These are phyloP conservation scores for Globisporangium nagaii DNA, from an alignment of 352 stramenopile genomes.

Conservation along the genomic window DNA sequence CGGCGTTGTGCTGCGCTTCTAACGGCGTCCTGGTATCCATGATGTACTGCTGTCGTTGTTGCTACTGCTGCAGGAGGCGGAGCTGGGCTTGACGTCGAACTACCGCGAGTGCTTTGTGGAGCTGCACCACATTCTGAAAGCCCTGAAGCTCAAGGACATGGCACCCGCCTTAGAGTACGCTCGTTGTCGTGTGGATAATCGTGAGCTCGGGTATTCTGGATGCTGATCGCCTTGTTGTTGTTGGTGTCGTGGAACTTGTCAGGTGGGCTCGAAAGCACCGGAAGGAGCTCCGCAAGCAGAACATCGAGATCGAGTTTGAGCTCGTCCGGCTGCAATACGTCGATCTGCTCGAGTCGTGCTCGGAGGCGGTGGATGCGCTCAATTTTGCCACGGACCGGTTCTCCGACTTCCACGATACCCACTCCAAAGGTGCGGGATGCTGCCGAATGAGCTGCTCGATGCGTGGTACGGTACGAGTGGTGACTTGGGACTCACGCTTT, in stretches of 20 bases:
- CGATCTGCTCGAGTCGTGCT: constrained; percentile 56
- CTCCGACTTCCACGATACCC: constrained; percentile 48
- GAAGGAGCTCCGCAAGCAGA: constrained; percentile 36
- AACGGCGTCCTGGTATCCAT: too few relatives aligned
- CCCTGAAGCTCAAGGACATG: constrained; percentile 61
- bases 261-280: constrained; percentile 65
- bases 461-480: not conserved
- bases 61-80: constrained; percentile 36
- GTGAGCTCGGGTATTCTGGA: too few relatives aligned
- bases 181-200: not conserved
- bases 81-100: constrained; percentile 37
- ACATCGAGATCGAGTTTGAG: constrained; percentile 80
- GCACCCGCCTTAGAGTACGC: constrained; percentile 59
- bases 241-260: not conserved
- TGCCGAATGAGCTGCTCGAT: not conserved
- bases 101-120: constrained; percentile 68
- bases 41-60: not conserved
- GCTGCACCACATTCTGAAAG: constrained; percentile 57
- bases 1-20: too few relatives aligned
- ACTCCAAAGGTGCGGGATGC: constrained; percentile 50
- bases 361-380: constrained; percentile 64
- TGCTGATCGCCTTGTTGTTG: not conserved
- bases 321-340: constrained; percentile 81
- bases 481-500: too few relatives aligned
- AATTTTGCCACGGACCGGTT: constrained; percentile 65